phyloP scores from a whole-genome alignment of 805 yeast genomes.

The Clavispora phyllophila region DNA sequence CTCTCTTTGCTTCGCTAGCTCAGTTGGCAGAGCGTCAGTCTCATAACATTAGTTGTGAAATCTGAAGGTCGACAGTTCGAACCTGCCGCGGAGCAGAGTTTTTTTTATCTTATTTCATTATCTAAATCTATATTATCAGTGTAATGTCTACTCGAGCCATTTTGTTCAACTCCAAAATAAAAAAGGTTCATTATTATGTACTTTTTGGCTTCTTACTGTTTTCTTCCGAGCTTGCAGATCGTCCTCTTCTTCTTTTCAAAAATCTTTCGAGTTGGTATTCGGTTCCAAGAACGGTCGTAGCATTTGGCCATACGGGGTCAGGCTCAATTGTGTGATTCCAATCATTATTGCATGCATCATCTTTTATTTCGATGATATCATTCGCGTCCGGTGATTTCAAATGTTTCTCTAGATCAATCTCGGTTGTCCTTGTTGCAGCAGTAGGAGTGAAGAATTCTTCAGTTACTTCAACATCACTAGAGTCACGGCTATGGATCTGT shows the following conservation, averaged over 20 bases:
- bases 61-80: slow-evolving; percentile 46
- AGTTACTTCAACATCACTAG: too few relatives aligned
- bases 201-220: background rate
- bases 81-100: slow-evolving; percentile 41
- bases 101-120: slow-evolving; percentile 9
- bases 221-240: background rate
- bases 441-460: too few relatives aligned
- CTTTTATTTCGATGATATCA: too few relatives aligned
- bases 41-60: slow-evolving; percentile 18
- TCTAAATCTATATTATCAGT: too few relatives aligned
- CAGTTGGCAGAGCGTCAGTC: slow-evolving; percentile 6
- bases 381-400: too few relatives aligned
- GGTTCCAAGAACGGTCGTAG: background rate
- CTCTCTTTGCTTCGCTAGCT: slow-evolving; percentile 6
- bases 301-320: background rate
- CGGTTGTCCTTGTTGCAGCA: too few relatives aligned
- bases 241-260: background rate
- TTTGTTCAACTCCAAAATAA: too few relatives aligned
- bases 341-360: background rate
- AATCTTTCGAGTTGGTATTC: background rate
- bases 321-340: background rate
- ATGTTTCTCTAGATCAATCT: too few relatives aligned
- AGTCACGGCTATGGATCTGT: too few relatives aligned
- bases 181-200: too few relatives aligned
- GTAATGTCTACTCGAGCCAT: too few relatives aligned